Base-by-base conservation (phyloP, 805 yeast genomes). In the Metschnikowia peoriensis region DNA sequence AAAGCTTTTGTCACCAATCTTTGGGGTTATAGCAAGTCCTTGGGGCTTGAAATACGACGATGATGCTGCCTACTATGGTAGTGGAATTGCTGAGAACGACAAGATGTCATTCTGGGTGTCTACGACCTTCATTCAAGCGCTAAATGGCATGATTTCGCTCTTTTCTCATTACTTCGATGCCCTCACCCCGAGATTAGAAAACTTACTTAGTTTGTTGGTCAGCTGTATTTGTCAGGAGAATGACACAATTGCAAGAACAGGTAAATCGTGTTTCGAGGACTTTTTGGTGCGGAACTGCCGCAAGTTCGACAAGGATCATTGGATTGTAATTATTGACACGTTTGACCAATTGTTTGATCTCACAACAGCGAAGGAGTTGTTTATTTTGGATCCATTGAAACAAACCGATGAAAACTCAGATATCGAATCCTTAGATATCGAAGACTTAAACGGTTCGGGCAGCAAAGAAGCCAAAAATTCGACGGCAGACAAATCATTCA, bases 171-270 rank as follows among this genome's bases (percentile, higher is more conserved):
- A 88, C 69, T 94, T 92, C 66, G 88, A 81, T 41, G 79, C 85
- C 2, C 80, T 94, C 63, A 85, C 85, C 60, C 77, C 82, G 41
- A 82, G 88, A 80, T 75, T 93, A 47, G 88, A 84, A 54, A 94
- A 89, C 1, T 90, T 88, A 66, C 76, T 96, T 68, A 83, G 83
- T 16, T 76, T 96, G 47, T 70, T 94, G 51, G 84, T 85, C 1
- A 85, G 93, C 6, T 94, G 99, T 70, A 89, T 94, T 47, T 90
- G 97, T 61, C 99, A 94, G 68, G 97, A 92, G 61, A 93, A 94
- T 66, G 99, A 94, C 63, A 92, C 98, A 0, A 91, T 96, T 61
- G 96, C 97, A 0, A 80, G 96, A 61, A 93, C 93, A 58, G 99
- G 99, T 35, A 81, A 96, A 63, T 83, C 93, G 8, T 92, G 99